Conservation (phyloP, 2,329 filamentous ascomycete genomes). For the Lachnellula hyalina region DNA sequence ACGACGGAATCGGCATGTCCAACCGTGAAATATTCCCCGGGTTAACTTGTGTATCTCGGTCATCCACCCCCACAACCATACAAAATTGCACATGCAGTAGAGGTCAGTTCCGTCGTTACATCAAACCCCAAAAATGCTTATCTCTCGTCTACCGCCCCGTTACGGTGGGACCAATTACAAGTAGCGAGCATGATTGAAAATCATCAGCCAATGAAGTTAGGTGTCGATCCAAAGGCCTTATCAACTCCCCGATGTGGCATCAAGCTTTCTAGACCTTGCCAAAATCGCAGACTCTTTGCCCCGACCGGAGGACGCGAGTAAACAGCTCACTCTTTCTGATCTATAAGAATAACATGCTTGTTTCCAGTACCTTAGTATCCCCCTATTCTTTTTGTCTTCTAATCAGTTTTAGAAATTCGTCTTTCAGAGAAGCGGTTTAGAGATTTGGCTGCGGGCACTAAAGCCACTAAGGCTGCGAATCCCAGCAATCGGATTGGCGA, state of each 20-base stretch:
- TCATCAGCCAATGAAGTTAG: neutral
- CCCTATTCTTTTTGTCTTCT: too few relatives aligned
- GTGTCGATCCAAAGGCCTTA: neutral
- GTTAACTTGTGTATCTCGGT: constrained; percentile 7
- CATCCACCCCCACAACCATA: neutral
- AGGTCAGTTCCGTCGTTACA: neutral
- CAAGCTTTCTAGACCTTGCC: neutral
- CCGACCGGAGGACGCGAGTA: neutral
- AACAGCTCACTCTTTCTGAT: neutral
- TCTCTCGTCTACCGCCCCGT: constrained; percentile 3
- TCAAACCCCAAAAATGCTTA: neutral
- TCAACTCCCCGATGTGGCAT: neutral
- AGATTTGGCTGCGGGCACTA: neutral
- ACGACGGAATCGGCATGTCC: constrained; percentile 13
- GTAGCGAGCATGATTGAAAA: neutral
- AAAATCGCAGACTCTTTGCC: neutral
- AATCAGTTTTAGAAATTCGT: too few relatives aligned
- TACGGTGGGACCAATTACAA: neutral
- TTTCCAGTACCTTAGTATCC: too few relatives aligned
- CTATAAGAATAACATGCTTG: too few relatives aligned
- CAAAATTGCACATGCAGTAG: neutral
- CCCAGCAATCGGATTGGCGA: neutral
- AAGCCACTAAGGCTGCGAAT: neutral
- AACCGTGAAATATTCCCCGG: constrained; percentile 9
- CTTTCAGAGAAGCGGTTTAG: neutral